These are phyloP conservation scores for Fomes fomentarius DNA, from an alignment of 1,284 basidiomycete genomes.

Conservation along the genomic window DNA sequence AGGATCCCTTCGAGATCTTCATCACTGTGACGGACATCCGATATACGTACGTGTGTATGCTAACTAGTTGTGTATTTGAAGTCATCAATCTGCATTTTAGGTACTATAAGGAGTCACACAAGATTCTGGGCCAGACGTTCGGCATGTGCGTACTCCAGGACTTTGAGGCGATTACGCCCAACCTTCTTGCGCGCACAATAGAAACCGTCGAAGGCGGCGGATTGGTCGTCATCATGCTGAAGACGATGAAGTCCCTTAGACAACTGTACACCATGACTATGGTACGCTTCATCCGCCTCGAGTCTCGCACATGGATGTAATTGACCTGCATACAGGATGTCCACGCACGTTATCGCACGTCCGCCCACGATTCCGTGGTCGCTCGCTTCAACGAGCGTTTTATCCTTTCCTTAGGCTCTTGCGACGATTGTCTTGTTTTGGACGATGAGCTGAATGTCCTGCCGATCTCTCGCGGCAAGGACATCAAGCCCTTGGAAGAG, in stretches of 20 bases:
- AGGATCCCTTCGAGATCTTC: conserved; percentile 98
- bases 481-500: conserved; percentile 79
- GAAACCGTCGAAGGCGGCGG: conserved; percentile 99
- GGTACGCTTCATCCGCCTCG: conserved; percentile 53
- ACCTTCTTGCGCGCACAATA: conserved; percentile 94
- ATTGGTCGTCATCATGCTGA: conserved; percentile 88
- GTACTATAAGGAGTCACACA: conserved; percentile 94
- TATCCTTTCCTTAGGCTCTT: conserved; percentile 91
- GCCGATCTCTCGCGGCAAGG: conserved; percentile 95
- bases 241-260: conserved; percentile 93
- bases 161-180: conserved; percentile 98
- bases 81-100: conserved; percentile 33
- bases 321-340: conserved; percentile 68
- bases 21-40: conserved; percentile 99
- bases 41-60: conserved; percentile 70
- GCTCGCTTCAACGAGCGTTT: conserved; percentile 99
- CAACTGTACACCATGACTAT: conserved; percentile 97
- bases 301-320: neutral
- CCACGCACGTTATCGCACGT: conserved; percentile 90
- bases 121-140: conserved; percentile 96
- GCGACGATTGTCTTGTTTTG: conserved; percentile 89
- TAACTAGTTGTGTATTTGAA: neutral
- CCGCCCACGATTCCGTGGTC: conserved; percentile 87
- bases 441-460: conserved; percentile 99
- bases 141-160: conserved; percentile 98